These are phyloP conservation scores for Cryptomeria japonica DNA, from an alignment of 75 land plant genomes.

Conservation along the genomic window DNA sequence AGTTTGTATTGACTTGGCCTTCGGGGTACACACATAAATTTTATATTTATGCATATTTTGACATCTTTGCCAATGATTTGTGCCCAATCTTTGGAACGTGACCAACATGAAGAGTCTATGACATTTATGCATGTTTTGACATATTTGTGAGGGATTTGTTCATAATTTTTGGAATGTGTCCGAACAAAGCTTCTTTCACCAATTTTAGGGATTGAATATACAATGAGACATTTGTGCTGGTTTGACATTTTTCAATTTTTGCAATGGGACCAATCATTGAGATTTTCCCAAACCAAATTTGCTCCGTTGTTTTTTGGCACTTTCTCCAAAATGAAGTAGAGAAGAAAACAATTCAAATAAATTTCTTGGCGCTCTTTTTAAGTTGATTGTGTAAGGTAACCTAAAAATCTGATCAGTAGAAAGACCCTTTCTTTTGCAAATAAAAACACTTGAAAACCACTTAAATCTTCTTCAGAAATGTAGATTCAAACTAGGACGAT, in stretches of 20 bases:
- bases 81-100: not conserved
- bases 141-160: no score
- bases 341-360: not conserved
- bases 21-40: not conserved
- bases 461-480: not conserved
- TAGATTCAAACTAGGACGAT: not conserved
- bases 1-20: not conserved
- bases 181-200: no score
- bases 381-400: not conserved
- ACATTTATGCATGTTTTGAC: no score
- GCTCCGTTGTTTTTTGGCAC: not conserved
- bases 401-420: not conserved
- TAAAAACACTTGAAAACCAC: not conserved
- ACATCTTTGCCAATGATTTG: not conserved
- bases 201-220: not conserved
- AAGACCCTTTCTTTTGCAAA: not conserved
- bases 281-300: not conserved
- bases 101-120: no score
- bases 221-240: not conserved
- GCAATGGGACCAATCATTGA: not conserved
- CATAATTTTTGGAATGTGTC: not conserved
- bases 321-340: not conserved
- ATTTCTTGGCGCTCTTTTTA: not conserved
- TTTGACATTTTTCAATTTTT: not conserved
- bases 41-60: not conserved